A percentile compares a stretch with the other conserved stretches of the same genome.
These are phyloP conservation scores for Xylariomycetidae sp. DNA, from an alignment of 2,329 filamentous ascomycete species.

Conservation along the genomic window DNA sequence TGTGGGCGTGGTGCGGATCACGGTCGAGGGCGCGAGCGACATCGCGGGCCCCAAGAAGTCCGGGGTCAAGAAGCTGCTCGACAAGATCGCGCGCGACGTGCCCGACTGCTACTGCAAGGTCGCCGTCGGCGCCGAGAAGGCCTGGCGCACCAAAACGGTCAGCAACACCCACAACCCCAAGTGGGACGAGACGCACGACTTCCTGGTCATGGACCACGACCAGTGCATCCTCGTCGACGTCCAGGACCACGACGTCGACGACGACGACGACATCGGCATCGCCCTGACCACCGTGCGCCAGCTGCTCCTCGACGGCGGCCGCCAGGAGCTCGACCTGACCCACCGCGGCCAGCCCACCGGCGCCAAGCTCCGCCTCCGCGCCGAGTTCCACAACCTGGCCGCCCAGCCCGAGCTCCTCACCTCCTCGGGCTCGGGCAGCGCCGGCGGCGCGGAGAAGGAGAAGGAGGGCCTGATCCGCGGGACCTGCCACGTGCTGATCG, in stretches of 20 bases:
- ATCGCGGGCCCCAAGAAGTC: slow-evolving; percentile 34
- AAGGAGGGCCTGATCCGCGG: slow-evolving; percentile 31
- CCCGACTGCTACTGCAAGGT: slow-evolving; percentile 44
- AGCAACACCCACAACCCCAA: slow-evolving; percentile 37
- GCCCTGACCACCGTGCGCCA: slow-evolving; percentile 21
- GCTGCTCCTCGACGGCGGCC: slow-evolving; percentile 36
- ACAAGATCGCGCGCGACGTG: slow-evolving; percentile 39
- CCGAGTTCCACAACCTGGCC: slow-evolving; percentile 37
- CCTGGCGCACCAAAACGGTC: slow-evolving; percentile 38
- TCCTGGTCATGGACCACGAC: slow-evolving; percentile 40
- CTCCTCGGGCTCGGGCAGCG: slow-evolving; percentile 17
- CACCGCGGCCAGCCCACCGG: slow-evolving; percentile 33
- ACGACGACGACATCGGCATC: slow-evolving; percentile 42
- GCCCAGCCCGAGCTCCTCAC: slow-evolving; percentile 17
- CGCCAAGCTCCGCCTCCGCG: slow-evolving; percentile 31
- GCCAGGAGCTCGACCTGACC: slow-evolving; percentile 33
- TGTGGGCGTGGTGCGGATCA: slow-evolving; percentile 38
- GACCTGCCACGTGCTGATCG: slow-evolving; percentile 38
- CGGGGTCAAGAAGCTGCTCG: slow-evolving; percentile 33
- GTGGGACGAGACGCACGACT: slow-evolving; percentile 46
- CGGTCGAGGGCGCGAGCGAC: slow-evolving; percentile 34
- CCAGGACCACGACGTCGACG: slow-evolving; percentile 42
- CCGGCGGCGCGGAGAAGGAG: slow-evolving; percentile 22
- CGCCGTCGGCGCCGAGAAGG: slow-evolving; percentile 35
- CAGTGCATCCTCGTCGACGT: slow-evolving; percentile 37